phyloP scores from a whole-genome alignment of 176 grass and related monocot genomes.

The Lolium multiflorum region DNA sequence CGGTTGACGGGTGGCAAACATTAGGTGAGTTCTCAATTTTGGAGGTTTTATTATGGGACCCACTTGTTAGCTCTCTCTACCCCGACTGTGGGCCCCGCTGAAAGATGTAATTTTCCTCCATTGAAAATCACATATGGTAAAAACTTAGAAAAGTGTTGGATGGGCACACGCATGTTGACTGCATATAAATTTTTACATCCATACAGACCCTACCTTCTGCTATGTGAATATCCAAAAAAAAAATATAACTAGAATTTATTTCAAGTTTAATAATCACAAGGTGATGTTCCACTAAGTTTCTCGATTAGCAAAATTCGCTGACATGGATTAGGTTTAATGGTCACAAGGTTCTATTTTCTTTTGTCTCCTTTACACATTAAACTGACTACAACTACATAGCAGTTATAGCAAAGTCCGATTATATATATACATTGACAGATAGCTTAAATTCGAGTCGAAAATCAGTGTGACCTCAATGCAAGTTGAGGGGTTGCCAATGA shows the following conservation, averaged over 20 bases:
- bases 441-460: neutral
- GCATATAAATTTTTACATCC: neutral
- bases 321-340: neutral
- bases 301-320: neutral
- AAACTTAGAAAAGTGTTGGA: neutral
- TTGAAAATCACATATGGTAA: neutral
- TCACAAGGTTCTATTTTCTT: too few relatives aligned
- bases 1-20: too few relatives aligned
- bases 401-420: neutral
- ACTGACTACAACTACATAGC: neutral
- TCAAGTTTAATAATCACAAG: too few relatives aligned
- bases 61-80: too few relatives aligned
- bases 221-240: neutral
- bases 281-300: too few relatives aligned
- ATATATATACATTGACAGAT: too few relatives aligned
- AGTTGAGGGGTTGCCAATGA: neutral
- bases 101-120: neutral
- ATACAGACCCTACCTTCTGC: neutral
- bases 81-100: too few relatives aligned
- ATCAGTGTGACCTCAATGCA: neutral
- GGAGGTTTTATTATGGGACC: too few relatives aligned
- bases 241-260: neutral
- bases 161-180: too few relatives aligned
- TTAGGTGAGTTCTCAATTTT: too few relatives aligned
- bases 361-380: neutral